These are phyloP conservation scores for Nicotiana undulata DNA, from an alignment of 257 asterid species.

Conservation along the genomic window DNA sequence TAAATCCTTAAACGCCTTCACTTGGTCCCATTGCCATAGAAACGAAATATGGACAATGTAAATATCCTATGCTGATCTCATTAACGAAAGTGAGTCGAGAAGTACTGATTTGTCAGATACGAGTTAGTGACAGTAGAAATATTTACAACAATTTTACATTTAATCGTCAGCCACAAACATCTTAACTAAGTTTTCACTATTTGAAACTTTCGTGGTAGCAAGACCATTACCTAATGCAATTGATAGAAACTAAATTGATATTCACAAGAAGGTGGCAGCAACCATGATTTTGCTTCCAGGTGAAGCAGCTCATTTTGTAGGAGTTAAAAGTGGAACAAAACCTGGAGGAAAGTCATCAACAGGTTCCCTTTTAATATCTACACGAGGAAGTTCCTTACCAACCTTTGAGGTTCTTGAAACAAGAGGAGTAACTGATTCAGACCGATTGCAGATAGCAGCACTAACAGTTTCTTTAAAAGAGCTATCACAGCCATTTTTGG, in stretches of 20 bases:
- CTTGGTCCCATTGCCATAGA: neutral
- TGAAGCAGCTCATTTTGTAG: neutral
- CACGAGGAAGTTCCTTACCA: neutral
- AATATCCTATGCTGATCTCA: neutral
- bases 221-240: neutral
- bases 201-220: neutral
- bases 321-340: neutral
- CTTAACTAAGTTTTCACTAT: neutral
- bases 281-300: neutral
- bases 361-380: neutral
- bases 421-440: neutral
- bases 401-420: neutral
- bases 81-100: neutral
- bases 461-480: neutral
- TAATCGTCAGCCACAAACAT: neutral
- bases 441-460: neutral
- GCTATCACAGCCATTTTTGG: neutral
- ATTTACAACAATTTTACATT: neutral
- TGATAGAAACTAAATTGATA: neutral
- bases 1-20: neutral
- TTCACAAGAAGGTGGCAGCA: neutral
- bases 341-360: slow-evolving; percentile 27
- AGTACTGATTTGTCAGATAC: neutral
- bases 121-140: neutral
- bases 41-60: too few species aligned